phyloP scores from a whole-genome alignment of 2,329 filamentous ascomycete genomes.

The Orbilia javanica region DNA sequence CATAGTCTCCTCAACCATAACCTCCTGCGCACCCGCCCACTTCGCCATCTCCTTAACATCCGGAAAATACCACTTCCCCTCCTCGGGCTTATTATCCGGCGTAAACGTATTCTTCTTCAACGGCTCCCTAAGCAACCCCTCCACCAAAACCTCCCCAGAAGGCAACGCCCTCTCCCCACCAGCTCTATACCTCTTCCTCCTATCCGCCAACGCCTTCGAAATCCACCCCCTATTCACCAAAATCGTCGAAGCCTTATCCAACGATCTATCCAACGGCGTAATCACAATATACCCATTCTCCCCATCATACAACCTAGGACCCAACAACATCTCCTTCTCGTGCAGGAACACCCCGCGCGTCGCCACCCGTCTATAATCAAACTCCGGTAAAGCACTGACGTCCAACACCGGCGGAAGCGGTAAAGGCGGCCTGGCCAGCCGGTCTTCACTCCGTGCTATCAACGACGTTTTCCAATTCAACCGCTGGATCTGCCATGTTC shows the following conservation, averaged over 20 bases:
- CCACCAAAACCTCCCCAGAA: slow-evolving; percentile 78
- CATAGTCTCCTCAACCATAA: slow-evolving; percentile 98
- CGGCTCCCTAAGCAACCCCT: slow-evolving; percentile 86
- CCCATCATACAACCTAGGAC: slow-evolving; percentile 88
- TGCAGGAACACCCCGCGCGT: slow-evolving; percentile 81
- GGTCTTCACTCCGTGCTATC: slow-evolving; percentile 91
- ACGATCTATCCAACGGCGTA: slow-evolving; percentile 82
- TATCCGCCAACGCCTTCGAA: slow-evolving; percentile 76
- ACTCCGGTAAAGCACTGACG: slow-evolving; percentile 82
- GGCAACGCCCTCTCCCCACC: slow-evolving; percentile 73
- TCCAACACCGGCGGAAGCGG: slow-evolving; percentile 87
- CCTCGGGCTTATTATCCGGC: slow-evolving; percentile 85
- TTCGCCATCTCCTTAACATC: slow-evolving; percentile 92
- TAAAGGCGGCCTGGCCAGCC: slow-evolving; percentile 76
- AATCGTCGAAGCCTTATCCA: slow-evolving; percentile 69
- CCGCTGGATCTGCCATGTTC: slow-evolving; percentile 94
- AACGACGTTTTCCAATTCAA: slow-evolving; percentile 94
- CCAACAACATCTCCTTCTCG: slow-evolving; percentile 95
- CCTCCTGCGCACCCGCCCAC: slow-evolving; percentile 82
- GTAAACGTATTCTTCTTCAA: slow-evolving; percentile 99
- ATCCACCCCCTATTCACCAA: slow-evolving; percentile 95
- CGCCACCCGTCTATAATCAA: slow-evolving; percentile 88
- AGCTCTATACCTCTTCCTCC: slow-evolving; percentile 69
- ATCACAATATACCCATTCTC: slow-evolving; percentile 91
- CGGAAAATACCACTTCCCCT: slow-evolving; percentile 92